A percentile compares a stretch with the other conserved stretches of the same genome.
Conservation (phyloP, 2,329 filamentous ascomycete genomes). For the Ophiostoma australiae region DNA sequence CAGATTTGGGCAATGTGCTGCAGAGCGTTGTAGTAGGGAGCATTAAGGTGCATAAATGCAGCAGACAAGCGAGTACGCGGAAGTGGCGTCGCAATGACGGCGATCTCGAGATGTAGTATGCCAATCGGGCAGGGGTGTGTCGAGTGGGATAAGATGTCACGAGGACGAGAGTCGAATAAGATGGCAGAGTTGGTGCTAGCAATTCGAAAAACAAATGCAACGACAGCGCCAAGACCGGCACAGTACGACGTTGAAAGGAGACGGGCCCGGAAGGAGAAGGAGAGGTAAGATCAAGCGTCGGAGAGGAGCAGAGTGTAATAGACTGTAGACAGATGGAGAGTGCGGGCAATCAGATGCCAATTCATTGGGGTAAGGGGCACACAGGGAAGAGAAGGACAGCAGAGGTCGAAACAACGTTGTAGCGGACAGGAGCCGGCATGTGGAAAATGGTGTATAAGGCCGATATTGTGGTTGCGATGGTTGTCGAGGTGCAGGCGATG, state of each 20-base stretch:
- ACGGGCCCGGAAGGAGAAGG: conserved; percentile 8
- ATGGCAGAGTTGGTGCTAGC: neutral
- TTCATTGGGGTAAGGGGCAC: neutral
- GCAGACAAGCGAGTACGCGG: conserved; percentile 10
- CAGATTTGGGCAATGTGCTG: neutral
- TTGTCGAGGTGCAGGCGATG: neutral
- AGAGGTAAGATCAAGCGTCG: neutral
- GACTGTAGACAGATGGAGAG: conserved; percentile 14
- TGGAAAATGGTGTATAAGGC: neutral
- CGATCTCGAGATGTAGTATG: conserved; percentile 19
- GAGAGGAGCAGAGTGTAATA: neutral
- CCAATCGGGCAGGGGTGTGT: conserved; percentile 14
- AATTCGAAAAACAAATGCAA: neutral
- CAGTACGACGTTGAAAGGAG: conserved; percentile 10
- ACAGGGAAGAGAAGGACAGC: neutral
- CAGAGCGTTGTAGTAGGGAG: neutral
- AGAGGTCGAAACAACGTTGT: neutral
- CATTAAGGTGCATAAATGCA: neutral
- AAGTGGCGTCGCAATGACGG: conserved; percentile 12
- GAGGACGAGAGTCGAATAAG: conserved; percentile 1
- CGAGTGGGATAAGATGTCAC: neutral
- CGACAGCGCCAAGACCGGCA: neutral
- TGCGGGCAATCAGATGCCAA: conserved; percentile 5
- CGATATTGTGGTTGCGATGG: neutral
- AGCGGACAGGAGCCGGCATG: neutral